Base-by-base conservation (phyloP, 257 asterid species). In the Thymus mandschuricus region DNA sequence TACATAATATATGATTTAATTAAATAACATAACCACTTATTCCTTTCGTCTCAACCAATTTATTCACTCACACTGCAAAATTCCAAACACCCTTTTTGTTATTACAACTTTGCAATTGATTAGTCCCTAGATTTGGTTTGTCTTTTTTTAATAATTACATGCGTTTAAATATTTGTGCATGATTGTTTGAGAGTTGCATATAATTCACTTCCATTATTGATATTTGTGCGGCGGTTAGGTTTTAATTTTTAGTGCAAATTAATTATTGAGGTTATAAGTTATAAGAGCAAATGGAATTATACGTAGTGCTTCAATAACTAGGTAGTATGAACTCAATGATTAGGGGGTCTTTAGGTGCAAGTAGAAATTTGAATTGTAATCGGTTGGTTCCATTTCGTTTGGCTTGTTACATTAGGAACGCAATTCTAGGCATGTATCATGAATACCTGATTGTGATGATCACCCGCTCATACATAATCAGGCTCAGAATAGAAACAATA, bases 141-240 rank as follows among this genome's bases (percentile, higher is more conserved):
- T 44, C 75, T 43, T 59, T 59, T 28, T 2, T 34, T 34, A 2
- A 34, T 61, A 21, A 21, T 35, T 40, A 43, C 33, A 30, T 49
- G 1, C 40, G n/a, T 30, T 8, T 21, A 56, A 62, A 31, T 63
- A 43, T 56, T 45, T 30, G n/a, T 58, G 51, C 60, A 49, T 60
- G 65, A 60, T 60, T 77, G 13, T 5, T 12, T 70, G 33, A 10
- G 59, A 15, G 52, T 46, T 55, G 21, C 21, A 49, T 10, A 71
- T 66, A 64, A 65, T 65, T 55, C 48, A 66, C 9, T 61, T 15
- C 51, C 61, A 66, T 71, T 64, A 76, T 80, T 79, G 71, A 60
- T 70, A 34, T 34, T 1, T 8, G 64, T 65, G 77, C 68, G 64
- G 83, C 72, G 64, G 70, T 66, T 74, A 69, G 46, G 34, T 64